A percentile compares a stretch with the other conserved stretches of the same genome.
Evolutionary conservation across 176 grass and related monocot genomes (phyloP).

Genomic region (Bothriochloa decipiens): DNA sequence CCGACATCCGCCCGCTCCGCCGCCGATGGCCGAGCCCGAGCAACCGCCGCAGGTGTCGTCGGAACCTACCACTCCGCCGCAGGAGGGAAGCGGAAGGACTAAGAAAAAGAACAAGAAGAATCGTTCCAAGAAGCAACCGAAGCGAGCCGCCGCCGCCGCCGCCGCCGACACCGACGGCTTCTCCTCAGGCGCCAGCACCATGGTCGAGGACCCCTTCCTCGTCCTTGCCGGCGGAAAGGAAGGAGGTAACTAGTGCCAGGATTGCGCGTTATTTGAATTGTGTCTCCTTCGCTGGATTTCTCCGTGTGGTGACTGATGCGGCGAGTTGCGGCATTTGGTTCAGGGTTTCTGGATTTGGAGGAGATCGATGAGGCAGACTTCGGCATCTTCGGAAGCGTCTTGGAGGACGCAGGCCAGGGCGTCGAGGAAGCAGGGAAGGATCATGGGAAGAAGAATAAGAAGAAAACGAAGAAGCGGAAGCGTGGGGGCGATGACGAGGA

Average conservation of each 20-base stretch:
- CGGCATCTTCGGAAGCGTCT: slow-evolving; percentile 50
- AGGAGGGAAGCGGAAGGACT: not conserved
- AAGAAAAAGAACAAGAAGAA: slow-evolving; percentile 43
- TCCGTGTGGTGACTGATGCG: slow-evolving; percentile 10
- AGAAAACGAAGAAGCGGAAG: slow-evolving; percentile 57
- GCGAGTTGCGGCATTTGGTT: not conserved
- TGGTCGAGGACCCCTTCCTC: slow-evolving; percentile 66
- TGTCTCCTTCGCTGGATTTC: not conserved
- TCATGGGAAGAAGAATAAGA: slow-evolving; percentile 44
- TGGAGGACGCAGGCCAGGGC: slow-evolving; percentile 29
- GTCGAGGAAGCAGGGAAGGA: slow-evolving; percentile 37
- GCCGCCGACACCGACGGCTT: not conserved
- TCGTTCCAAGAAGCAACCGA: slow-evolving; percentile 20
- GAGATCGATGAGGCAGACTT: slow-evolving; percentile 86
- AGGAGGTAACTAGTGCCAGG: slow-evolving; percentile 59
- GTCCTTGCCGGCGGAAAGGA: slow-evolving; percentile 68
- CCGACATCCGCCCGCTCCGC: not conserved
- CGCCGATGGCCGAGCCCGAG: slow-evolving; percentile 43
- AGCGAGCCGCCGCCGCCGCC: slow-evolving; percentile 21
- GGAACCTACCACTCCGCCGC: slow-evolving; percentile 29
- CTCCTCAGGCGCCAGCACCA: slow-evolving; percentile 19
- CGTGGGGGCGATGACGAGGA: slow-evolving; percentile 26
- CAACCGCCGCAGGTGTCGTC: slow-evolving; percentile 13
- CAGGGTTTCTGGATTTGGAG: slow-evolving; percentile 91
- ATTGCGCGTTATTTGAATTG: not conserved